Evolutionary conservation across 2,329 filamentous ascomycete species (phyloP), one percentile per base, ranked within the genome.

Genomic region (Aspergillus clavatus): DNA sequence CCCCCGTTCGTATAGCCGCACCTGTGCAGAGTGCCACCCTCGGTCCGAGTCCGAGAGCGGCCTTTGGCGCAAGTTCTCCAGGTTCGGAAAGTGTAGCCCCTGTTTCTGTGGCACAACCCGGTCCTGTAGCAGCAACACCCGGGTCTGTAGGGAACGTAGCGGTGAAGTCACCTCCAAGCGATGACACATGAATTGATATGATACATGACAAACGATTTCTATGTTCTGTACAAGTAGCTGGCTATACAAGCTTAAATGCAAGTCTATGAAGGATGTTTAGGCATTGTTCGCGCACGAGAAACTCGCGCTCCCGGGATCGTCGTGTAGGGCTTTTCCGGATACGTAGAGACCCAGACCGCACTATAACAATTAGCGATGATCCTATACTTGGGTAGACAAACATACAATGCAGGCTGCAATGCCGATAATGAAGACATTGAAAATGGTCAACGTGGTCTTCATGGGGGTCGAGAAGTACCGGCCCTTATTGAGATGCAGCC

Each of bases 401-500:
- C 31, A 5, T 2, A 60, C 57, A 26, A 60, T 58, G 40, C 52
- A 53, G 35, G 45, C 51, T 11, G 54, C 50, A 38, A 59, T 54
- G 3, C 42, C 49, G 7, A 60, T 48, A 19, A 59, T 46, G 5
- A 46, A 14, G 27, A 59, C 11, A 33, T 63, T 62, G 35, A 50
- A 38, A 14, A 61, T 53, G 0, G 58, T 60, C 45, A 66, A 44
- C 21, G 40, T 43, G 5, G 54, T 46, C 55, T 65, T 68, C 45
- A 53, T 59, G 45, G 50, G 55, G 33, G 58, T 56, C 18, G 52
- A 57, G 42, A 61, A 60, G 43, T 59, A 65, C 31, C 56, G 52
- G 6, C 63, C 62, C n/a, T 46, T 44, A 47, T 67, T 66, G 51
- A 67, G 53, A 46, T 62, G 54, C 36, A 67, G 50, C 65, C 65